These are phyloP conservation scores for Leccinum olivaceopallidum DNA, from an alignment of 768 basidiomycete genomes.

Conservation along the genomic window DNA sequence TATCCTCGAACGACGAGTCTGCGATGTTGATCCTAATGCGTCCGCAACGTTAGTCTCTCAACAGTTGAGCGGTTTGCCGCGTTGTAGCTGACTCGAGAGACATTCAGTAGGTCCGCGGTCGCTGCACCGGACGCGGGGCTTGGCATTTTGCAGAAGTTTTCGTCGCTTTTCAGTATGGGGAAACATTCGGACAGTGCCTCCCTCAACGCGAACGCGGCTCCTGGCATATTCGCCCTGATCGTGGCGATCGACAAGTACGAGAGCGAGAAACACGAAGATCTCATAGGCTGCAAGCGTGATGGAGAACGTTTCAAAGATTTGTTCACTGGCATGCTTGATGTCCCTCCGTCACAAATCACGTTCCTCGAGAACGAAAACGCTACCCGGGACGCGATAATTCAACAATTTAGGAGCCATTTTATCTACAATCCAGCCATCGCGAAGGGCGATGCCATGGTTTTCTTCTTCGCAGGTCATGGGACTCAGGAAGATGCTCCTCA, in stretches of 20 bases:
- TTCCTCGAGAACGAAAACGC: conserved; percentile 21
- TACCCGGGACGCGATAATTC: conserved; percentile 10
- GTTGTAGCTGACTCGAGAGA: conserved; percentile 1
- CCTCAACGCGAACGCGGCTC: background rate
- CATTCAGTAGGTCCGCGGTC: conserved; percentile 3
- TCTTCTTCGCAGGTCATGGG: conserved; percentile 25
- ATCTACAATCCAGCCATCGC: conserved; percentile 10
- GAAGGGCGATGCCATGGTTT: conserved; percentile 19
- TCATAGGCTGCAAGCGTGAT: conserved; percentile 22
- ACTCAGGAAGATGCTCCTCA: conserved; percentile 7
- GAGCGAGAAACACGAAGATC: background rate
- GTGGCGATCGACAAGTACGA: conserved; percentile 19
- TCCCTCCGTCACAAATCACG: conserved; percentile 12
- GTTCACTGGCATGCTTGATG: conserved; percentile 13
- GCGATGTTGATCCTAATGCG: background rate
- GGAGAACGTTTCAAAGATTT: conserved; percentile 14
- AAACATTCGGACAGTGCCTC: background rate
- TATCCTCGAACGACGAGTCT: background rate
- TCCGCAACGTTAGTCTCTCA: background rate
- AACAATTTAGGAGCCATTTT: conserved; percentile 11
- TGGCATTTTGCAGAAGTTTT: background rate
- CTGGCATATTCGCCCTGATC: conserved; percentile 22
- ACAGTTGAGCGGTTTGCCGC: conserved; percentile 8
- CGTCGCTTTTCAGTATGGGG: background rate
- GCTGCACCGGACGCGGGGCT: background rate